phyloP scores from a whole-genome alignment of 2,329 filamentous ascomycete genomes.

The Penicillium sp. region DNA sequence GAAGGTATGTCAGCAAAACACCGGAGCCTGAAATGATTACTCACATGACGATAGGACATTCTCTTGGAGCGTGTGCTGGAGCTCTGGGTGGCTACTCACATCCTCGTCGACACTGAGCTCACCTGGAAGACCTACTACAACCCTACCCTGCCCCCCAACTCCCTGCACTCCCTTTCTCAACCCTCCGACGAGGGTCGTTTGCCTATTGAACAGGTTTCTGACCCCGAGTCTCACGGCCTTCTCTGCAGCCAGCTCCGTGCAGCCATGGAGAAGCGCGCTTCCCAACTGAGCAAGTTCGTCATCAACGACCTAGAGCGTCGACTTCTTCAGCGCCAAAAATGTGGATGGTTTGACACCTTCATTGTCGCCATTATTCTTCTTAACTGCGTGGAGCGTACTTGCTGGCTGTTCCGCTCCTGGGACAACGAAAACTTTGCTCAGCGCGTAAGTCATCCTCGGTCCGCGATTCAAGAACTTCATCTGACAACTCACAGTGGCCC shows the following conservation, averaged over 20 bases:
- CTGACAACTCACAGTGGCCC: constrained; percentile 48
- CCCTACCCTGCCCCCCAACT: constrained; percentile 40
- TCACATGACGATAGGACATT: constrained; percentile 11
- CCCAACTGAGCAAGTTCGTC: constrained; percentile 54
- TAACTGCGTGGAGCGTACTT: constrained; percentile 62
- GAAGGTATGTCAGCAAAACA: constrained; percentile 31
- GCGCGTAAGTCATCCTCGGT: constrained; percentile 29
- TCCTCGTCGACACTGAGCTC: constrained; percentile 54
- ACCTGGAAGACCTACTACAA: constrained; percentile 55
- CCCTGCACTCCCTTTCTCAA: constrained; percentile 39
- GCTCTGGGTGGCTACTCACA: constrained; percentile 58
- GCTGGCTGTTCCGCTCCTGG: constrained; percentile 59
- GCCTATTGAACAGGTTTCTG: constrained; percentile 41
- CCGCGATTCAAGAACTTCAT: background rate
- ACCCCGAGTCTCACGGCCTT: constrained; percentile 50
- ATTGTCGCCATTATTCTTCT: constrained; percentile 61
- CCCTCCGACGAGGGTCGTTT: constrained; percentile 43
- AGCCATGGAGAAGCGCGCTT: constrained; percentile 57
- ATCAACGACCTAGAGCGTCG: constrained; percentile 63
- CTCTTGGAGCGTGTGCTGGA: constrained; percentile 54
- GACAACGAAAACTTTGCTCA: constrained; percentile 44
- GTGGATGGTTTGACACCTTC: constrained; percentile 60
- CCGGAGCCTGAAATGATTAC: background rate
- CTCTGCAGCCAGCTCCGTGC: constrained; percentile 58
- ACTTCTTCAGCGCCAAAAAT: constrained; percentile 60